Percentiles rank a stretch among this genome's conserved stretches.
Conservation (phyloP, 1,284 basidiomycete species). For the Trametes sp. region DNA sequence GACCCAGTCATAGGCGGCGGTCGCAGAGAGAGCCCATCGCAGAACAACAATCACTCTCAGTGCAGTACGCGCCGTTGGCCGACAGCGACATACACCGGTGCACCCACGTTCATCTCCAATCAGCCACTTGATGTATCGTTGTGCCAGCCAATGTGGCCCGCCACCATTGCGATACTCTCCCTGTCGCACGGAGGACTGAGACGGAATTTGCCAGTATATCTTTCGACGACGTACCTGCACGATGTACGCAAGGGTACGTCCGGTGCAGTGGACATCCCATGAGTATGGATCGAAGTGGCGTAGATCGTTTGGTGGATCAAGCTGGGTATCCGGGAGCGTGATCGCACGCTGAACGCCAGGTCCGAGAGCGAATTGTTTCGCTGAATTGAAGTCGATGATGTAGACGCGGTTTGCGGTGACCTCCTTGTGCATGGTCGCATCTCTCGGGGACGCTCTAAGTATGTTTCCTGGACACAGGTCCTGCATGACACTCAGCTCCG, state of each 20-base stretch:
- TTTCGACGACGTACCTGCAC: not conserved
- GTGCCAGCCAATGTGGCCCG: slow-evolving; percentile 7
- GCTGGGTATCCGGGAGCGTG: not conserved
- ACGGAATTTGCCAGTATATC: no score
- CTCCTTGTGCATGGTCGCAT: not conserved
- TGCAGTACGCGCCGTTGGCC: slow-evolving; percentile 1
- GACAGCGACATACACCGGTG: not conserved
- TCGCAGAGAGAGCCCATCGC: not conserved
- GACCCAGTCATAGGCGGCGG: not conserved
- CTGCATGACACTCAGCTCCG: not conserved
- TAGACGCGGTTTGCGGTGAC: not conserved
- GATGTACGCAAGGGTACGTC: not conserved
- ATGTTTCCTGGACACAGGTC: not conserved
- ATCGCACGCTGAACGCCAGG: slow-evolving; percentile 4
- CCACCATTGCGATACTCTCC: no score
- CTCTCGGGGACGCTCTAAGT: not conserved
- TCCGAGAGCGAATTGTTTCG: not conserved
- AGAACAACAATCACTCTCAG: not conserved
- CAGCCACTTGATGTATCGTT: slow-evolving; percentile 29
- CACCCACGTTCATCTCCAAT: slow-evolving; percentile 1
- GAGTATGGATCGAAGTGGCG: slow-evolving; percentile 8
- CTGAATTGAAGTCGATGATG: not conserved
- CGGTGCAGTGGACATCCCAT: slow-evolving; percentile 10
- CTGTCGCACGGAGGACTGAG: no score
- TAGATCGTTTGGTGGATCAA: not conserved